Evolutionary conservation across 257 asterid genomes (phyloP).

Genomic region (Thymus mandschuricus): DNA sequence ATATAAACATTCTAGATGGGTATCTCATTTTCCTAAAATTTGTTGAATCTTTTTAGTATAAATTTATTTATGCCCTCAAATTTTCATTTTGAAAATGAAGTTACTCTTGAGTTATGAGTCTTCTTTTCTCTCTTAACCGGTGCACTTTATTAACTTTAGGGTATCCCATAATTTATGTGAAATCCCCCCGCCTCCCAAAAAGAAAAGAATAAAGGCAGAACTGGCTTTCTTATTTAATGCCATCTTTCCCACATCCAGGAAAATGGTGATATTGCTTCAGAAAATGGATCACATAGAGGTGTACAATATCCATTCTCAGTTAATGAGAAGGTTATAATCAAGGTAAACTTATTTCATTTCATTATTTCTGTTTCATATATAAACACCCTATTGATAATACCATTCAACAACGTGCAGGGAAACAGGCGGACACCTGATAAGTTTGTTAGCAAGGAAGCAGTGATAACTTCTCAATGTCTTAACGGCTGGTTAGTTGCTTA

Average conservation of each 20-base stretch:
- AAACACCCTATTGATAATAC: conserved; percentile 18
- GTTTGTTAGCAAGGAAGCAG: conserved; percentile 96
- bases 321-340: conserved; percentile 83
- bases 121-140: no score
- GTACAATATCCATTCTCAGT: conserved; percentile 91
- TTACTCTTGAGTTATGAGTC: no score
- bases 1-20: not conserved
- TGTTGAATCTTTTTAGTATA: not conserved
- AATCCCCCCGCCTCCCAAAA: no score
- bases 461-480: conserved; percentile 87
- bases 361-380: not conserved
- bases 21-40: not conserved
- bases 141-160: no score
- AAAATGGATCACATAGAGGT: conserved; percentile 69
- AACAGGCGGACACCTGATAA: conserved; percentile 97
- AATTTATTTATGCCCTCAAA: not conserved
- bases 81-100: not conserved
- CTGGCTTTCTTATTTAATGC: conserved; percentile 30
- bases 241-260: conserved; percentile 53
- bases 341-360: conserved; percentile 50
- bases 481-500: conserved; percentile 90
- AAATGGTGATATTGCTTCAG: conserved; percentile 68
- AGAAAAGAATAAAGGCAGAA: not conserved
- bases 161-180: no score
- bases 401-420: conserved; percentile 61